Evolutionary conservation across 164 flowering plant genomes (phyloP).

Genomic region (Platanus orientalis): DNA sequence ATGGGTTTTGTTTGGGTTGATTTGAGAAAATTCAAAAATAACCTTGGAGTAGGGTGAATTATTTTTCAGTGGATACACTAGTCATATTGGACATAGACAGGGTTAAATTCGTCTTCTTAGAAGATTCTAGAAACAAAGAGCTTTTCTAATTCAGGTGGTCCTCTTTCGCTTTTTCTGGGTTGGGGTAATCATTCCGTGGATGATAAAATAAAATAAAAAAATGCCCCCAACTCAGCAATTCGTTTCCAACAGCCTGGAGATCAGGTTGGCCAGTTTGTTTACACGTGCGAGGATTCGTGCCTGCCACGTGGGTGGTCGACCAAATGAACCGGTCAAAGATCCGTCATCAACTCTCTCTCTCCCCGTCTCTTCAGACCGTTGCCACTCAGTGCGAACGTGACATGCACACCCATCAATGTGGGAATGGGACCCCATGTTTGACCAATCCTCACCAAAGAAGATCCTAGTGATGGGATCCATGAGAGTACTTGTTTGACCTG

Average conservation of each 20-base stretch:
- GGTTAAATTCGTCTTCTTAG: not conserved
- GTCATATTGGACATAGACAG: not conserved
- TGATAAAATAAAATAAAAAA: not conserved
- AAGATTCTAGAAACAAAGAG: not conserved
- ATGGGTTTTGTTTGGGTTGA: too few species aligned
- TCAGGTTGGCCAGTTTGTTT: conserved; percentile 20
- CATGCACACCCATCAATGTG: too few species aligned
- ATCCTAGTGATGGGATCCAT: too few species aligned
- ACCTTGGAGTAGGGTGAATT: not conserved
- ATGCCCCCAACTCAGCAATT: conserved; percentile 24
- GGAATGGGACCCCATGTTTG: too few species aligned
- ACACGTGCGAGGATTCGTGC: conserved; percentile 7
- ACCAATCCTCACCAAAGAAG: too few species aligned
- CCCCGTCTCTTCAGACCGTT: too few species aligned
- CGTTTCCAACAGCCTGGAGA: conserved; percentile 24
- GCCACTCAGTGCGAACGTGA: too few species aligned
- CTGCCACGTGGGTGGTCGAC: conserved; percentile 7
- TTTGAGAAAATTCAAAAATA: too few species aligned
- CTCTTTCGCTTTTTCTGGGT: conserved; percentile 12
- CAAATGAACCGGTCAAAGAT: too few species aligned
- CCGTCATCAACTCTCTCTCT: too few species aligned
- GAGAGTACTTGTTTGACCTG: too few species aligned
- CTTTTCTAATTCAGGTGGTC: conserved; percentile 1
- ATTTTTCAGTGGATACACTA: not conserved
- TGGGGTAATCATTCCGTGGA: conserved; percentile 10